Base-by-base conservation (phyloP, 2,329 filamentous ascomycete genomes). In the Fusarium chaquense region DNA sequence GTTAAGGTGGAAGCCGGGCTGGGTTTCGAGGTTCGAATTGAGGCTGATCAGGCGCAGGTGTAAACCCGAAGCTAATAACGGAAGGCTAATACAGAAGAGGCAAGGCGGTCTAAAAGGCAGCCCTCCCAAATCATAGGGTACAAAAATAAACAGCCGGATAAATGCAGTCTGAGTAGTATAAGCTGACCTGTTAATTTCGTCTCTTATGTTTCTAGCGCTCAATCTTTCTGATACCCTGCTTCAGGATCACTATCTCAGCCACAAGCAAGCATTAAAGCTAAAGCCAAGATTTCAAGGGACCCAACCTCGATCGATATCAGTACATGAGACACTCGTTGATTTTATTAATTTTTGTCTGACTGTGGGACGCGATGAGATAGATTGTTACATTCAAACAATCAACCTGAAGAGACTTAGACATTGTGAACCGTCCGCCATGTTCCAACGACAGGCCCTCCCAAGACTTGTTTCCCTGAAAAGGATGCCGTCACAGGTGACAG, bases 31-130 rank as follows among this genome's bases (percentile, higher is more conserved):
- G 65, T 58, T 58, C 55, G 51, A 62, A 72, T 75, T 75, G 73
- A 75, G 73, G 73, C 73, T 75, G 73, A 73, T 72, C 62, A 58
- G 69, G 72, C 71, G 60, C 63, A 65, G 59, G 64, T 54, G 53
- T 58, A 58, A 61, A 72, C 68, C 69, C 46, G 60, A 52, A 65
- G 58, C 50, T 52, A 61, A 32, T 52, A 61, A 32, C 6, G 38
- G 43, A 24, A 30, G 49, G 40, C 73, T 75, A 76, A 55, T 36
- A 61, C 50, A 47, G 32, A 71, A 72, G 28, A 13, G 69, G 74
- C 30, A 75, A 75, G 57, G 71, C 69, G 73, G 71, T 72, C 62
- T 71, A 49, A 38, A 61, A 61, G 58, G 67, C 69, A 30, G 28
- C 28, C 28, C 28, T 30, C 28, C 28, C 3, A 30, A 4, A 30